phyloP scores from a whole-genome alignment of 1,284 basidiomycete species.

The Ceratorhiza oryzae-sativae region DNA sequence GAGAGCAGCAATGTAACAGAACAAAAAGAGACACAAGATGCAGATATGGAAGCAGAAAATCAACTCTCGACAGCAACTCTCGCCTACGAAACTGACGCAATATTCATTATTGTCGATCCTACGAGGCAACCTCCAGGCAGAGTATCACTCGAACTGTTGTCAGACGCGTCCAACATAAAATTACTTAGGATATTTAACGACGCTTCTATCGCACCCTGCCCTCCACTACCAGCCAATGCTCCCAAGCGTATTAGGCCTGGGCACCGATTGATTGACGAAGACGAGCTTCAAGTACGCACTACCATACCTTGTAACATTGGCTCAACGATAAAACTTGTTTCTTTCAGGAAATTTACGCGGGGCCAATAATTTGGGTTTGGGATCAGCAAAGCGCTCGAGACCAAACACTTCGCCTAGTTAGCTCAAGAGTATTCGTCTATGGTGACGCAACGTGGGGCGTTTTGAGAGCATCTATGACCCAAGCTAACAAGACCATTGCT shows the following conservation, averaged over 20 bases:
- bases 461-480: neutral
- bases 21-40: constrained; percentile 45
- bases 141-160: neutral
- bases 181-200: constrained; percentile 75
- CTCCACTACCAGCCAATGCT: constrained; percentile 55
- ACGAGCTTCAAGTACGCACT: constrained; percentile 15
- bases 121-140: constrained; percentile 50
- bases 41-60: neutral
- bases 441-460: constrained; percentile 43
- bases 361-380: constrained; percentile 76
- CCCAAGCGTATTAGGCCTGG: constrained; percentile 49
- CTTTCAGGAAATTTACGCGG: constrained; percentile 76
- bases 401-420: constrained; percentile 46
- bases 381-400: constrained; percentile 69
- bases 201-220: constrained; percentile 64
- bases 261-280: constrained; percentile 30
- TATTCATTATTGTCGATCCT: constrained; percentile 64
- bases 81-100: constrained; percentile 37
- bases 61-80: neutral
- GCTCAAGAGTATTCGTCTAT: constrained; percentile 34
- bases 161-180: constrained; percentile 64
- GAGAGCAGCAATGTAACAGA: constrained; percentile 42
- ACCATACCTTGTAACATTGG: neutral
- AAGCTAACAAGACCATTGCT: constrained; percentile 9
- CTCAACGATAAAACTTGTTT: constrained; percentile 48